A percentile compares a stretch with the other conserved stretches of the same genome.
Evolutionary conservation across 495 filamentous ascomycete genomes (phyloP).

Genomic region (Penicillium paxilli): DNA sequence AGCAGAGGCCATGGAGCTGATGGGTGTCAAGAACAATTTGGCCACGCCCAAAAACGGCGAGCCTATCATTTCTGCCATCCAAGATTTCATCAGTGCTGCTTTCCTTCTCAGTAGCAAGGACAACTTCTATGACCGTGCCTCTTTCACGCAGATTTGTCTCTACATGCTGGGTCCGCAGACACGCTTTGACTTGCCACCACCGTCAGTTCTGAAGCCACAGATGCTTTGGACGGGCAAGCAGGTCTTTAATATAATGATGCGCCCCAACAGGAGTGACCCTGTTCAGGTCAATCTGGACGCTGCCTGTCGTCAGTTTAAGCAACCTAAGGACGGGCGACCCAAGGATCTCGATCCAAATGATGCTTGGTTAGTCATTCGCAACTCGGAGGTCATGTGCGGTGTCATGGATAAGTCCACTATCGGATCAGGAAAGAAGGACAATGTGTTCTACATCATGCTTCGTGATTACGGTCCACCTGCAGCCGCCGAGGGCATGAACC

Average conservation of each 20-base stretch:
- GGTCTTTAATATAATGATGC: constrained; percentile 93
- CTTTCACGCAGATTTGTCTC: constrained; percentile 84
- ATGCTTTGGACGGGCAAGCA: constrained; percentile 97
- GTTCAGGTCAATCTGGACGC: constrained; percentile 92
- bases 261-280: constrained; percentile 75
- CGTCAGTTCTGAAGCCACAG: constrained; percentile 80
- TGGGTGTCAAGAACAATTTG: constrained; percentile 97
- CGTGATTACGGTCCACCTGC: constrained; percentile 89
- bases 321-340: constrained; percentile 47
- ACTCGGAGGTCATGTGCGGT: constrained; percentile 97
- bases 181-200: constrained; percentile 82
- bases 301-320: constrained; percentile 79
- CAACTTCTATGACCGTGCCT: constrained; percentile 81
- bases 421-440: constrained; percentile 95
- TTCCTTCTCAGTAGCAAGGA: constrained; percentile 93
- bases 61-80: constrained; percentile 95
- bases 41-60: constrained; percentile 96
- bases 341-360: constrained; percentile 82
- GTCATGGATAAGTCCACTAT: constrained; percentile 97
- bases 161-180: constrained; percentile 88
- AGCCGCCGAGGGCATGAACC: constrained; percentile 90
- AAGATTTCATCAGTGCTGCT: constrained; percentile 96
- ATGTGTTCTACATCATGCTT: constrained; percentile 93
- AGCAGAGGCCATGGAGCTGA: constrained; percentile 90
- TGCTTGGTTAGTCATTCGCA: constrained; percentile 85